Evolutionary conservation across 1,139 yeast genomes (phyloP), one percentile per base, ranked within the genome.

Genomic region (Candida pseudoviswanathii): DNA sequence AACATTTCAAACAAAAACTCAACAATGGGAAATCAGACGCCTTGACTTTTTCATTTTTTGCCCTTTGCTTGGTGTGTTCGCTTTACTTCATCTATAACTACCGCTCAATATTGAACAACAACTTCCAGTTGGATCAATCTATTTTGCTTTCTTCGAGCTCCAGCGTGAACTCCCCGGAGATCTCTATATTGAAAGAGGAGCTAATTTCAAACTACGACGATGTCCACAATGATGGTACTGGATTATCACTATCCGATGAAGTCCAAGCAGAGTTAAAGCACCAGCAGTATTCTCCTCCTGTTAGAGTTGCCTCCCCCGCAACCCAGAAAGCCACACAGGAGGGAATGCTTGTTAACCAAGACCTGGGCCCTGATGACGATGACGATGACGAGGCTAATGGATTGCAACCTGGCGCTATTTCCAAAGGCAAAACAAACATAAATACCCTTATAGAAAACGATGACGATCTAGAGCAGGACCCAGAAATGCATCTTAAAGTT

Each of bases 251-350:
- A n/a, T 36, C 46, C 24, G 30, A 30, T 6, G 46, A 43, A 43
- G 30, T 36, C 5, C 32, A 43, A 43, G 46, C 29, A 29, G 46
- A 43, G 37, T 43, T 43, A 37, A 36, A 29, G 30, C 46, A 27
- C 5, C 46, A 43, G 30, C 41, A 36, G 11, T 41, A 41, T 30
- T 10, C 5, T 7, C 29, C 37, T 16, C n/a, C 25, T 4, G 16
- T n/a, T 9, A 42, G 24, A n/a, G 11, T 39, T 30, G 5, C 43
- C 25, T 25, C 42, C 5, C 27, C 43, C 7, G 68, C 37, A 65
- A 52, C 2, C 71, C 71, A 48, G 66, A 58, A 9, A 2, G 70
- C 70, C 5, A 64, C 70, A 1, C 41, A 24, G 9, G 21, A 7
- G 16, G 32, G 31, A 22, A 3, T 7, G 10, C 26, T 11, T 10